These are phyloP conservation scores for Lanmaoa pseudosensibilis DNA, from an alignment of 768 basidiomycete genomes.

Conservation along the genomic window DNA sequence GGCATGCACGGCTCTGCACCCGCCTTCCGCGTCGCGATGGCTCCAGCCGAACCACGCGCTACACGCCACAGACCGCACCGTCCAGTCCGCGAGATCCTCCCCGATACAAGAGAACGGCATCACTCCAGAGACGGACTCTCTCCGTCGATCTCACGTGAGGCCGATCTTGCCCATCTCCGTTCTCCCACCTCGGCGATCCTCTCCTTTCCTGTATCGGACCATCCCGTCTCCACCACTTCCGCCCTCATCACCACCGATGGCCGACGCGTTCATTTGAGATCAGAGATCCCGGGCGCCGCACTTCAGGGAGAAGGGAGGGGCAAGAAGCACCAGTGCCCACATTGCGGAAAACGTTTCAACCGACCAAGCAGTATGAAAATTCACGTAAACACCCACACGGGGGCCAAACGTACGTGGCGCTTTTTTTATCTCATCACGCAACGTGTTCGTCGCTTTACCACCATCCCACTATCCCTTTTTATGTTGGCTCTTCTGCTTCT, in stretches of 20 bases:
- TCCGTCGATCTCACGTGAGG: constrained; percentile 33
- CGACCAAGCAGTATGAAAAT: constrained; percentile 43
- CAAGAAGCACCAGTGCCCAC: constrained; percentile 39
- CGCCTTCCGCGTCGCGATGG: constrained; percentile 40
- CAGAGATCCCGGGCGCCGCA: constrained; percentile 27
- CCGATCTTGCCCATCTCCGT: constrained; percentile 31
- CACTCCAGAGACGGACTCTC: constrained; percentile 21
- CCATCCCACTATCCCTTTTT: constrained; percentile 13
- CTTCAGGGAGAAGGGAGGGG: constrained; percentile 34
- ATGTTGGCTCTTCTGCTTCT: not conserved
- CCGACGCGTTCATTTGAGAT: constrained; percentile 31
- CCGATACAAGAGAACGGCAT: constrained; percentile 28
- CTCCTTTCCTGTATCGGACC: constrained; percentile 36
- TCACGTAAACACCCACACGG: constrained; percentile 44
- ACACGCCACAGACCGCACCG: constrained; percentile 21
- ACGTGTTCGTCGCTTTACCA: constrained; percentile 23
- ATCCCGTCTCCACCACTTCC: constrained; percentile 23
- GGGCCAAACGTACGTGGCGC: constrained; percentile 37
- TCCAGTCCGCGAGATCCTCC: constrained; percentile 25
- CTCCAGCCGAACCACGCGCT: constrained; percentile 17
- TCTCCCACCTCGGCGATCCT: constrained; percentile 34
- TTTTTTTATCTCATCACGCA: constrained; percentile 18
- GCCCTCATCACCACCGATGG: constrained; percentile 31
- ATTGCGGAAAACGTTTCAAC: constrained; percentile 43
- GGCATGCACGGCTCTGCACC: constrained; percentile 37